A percentile compares a stretch with the other conserved stretches of the same genome.
These are phyloP conservation scores for Aspergillus udagawae DNA, from an alignment of 2,329 filamentous ascomycete species.

Conservation along the genomic window DNA sequence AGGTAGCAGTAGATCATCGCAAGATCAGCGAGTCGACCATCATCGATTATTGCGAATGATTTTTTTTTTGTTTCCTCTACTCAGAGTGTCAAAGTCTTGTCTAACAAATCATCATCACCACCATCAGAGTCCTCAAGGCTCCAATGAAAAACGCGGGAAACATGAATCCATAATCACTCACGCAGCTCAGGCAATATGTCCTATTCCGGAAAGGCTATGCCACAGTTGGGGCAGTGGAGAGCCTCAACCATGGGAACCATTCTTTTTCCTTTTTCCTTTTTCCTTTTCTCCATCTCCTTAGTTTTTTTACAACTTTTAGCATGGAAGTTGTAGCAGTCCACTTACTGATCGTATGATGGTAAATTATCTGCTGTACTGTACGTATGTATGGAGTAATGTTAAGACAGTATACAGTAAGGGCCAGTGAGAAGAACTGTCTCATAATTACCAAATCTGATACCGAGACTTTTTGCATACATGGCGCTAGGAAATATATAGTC, in stretches of 20 bases:
- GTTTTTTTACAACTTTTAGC: not conserved
- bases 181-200: conserved; percentile 20
- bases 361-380: not conserved
- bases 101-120: not conserved
- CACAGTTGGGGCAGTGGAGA: conserved; percentile 21
- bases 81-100: not conserved
- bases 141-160: conserved; percentile 19
- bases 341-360: not conserved
- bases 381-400: not conserved
- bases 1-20: not conserved
- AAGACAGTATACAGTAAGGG: not conserved
- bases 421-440: not conserved
- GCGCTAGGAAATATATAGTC: not conserved
- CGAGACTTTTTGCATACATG: not conserved
- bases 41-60: not conserved
- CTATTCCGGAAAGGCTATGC: conserved; percentile 18
- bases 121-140: not conserved
- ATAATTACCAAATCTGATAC: conserved; percentile 1
- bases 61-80: not conserved
- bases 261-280: not conserved
- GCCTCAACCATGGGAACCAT: conserved; percentile 26
- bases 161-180: not conserved
- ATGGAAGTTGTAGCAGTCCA: not conserved
- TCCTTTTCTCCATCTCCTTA: not conserved
- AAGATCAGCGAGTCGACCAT: not conserved